phyloP scores from a whole-genome alignment of 2,329 filamentous ascomycete species.

The Nannizziopsis barbatae region DNA sequence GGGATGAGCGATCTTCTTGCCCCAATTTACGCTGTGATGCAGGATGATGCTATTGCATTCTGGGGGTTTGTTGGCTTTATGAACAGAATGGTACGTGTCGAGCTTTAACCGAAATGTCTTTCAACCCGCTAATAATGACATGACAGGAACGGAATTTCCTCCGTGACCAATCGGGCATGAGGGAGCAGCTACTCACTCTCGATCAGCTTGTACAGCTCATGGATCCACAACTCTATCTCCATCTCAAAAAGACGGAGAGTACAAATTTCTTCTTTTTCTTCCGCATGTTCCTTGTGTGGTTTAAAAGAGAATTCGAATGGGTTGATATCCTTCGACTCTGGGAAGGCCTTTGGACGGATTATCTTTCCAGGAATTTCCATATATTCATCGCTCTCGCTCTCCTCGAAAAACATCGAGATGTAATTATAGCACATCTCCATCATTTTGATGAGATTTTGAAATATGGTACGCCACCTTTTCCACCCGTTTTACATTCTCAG shows the following conservation, averaged over 20 bases:
- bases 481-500: not conserved
- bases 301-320: slow-evolving; percentile 94
- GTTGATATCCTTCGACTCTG: slow-evolving; percentile 73
- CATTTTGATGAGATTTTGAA: slow-evolving; percentile 97
- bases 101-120: not conserved
- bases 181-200: slow-evolving; percentile 75
- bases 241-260: slow-evolving; percentile 79
- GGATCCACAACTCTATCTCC: slow-evolving; percentile 86
- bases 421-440: slow-evolving; percentile 88
- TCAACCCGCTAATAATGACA: slow-evolving; percentile 5
- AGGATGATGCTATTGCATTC: slow-evolving; percentile 93
- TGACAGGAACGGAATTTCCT: slow-evolving; percentile 77
- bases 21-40: slow-evolving; percentile 91
- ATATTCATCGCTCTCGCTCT: slow-evolving; percentile 90
- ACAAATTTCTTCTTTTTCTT: slow-evolving; percentile 99
- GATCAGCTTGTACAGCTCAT: slow-evolving; percentile 94
- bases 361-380: slow-evolving; percentile 77
- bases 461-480: slow-evolving; percentile 54
- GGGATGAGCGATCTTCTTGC: slow-evolving; percentile 96
- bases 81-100: slow-evolving; percentile 62
- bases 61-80: slow-evolving; percentile 96
- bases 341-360: slow-evolving; percentile 94
- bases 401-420: slow-evolving; percentile 85
- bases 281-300: slow-evolving; percentile 97
- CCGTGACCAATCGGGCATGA: slow-evolving; percentile 92